Evolutionary conservation across 140 eudicot species (phyloP).

Genomic region (Flaveria floridana): DNA sequence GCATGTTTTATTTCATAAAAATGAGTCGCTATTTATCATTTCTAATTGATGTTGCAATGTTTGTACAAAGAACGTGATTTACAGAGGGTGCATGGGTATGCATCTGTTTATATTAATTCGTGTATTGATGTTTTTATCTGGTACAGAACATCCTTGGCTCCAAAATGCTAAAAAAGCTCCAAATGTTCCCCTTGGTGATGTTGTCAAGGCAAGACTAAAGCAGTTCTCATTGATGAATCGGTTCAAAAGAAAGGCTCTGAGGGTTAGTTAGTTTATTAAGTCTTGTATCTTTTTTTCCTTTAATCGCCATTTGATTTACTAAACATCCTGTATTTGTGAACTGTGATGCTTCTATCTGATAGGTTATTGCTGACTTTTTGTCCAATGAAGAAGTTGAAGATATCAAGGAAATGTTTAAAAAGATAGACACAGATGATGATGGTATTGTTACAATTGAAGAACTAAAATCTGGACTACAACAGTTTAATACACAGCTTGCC

Average conservation of each 20-base stretch:
- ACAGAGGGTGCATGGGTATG: neutral
- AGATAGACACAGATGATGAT: constrained; percentile 72
- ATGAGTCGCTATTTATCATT: neutral
- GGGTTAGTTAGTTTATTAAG: constrained; percentile 44
- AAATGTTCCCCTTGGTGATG: constrained; percentile 82
- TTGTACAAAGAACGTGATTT: neutral
- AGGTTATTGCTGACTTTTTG: constrained; percentile 86
- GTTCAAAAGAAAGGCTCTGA: constrained; percentile 80
- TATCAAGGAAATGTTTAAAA: constrained; percentile 62
- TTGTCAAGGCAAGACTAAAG: constrained; percentile 74
- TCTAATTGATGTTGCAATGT: neutral
- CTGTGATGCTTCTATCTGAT: neutral
- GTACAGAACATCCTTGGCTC: constrained; percentile 76
- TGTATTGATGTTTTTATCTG: constrained; percentile 15
- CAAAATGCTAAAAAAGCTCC: constrained; percentile 80
- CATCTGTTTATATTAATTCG: neutral
- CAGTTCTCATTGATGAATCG: constrained; percentile 88
- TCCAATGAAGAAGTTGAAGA: constrained; percentile 77
- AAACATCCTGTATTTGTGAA: neutral
- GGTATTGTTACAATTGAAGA: constrained; percentile 69
- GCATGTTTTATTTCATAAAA: neutral
- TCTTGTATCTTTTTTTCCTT: neutral
- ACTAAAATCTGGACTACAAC: constrained; percentile 62
- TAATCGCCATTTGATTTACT: neutral
- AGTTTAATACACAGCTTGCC: constrained; percentile 50